A percentile compares a stretch with the other conserved stretches of the same genome.
Evolutionary conservation across 1,284 basidiomycete species (phyloP).

Genomic region (Marasmius tenuissimus): DNA sequence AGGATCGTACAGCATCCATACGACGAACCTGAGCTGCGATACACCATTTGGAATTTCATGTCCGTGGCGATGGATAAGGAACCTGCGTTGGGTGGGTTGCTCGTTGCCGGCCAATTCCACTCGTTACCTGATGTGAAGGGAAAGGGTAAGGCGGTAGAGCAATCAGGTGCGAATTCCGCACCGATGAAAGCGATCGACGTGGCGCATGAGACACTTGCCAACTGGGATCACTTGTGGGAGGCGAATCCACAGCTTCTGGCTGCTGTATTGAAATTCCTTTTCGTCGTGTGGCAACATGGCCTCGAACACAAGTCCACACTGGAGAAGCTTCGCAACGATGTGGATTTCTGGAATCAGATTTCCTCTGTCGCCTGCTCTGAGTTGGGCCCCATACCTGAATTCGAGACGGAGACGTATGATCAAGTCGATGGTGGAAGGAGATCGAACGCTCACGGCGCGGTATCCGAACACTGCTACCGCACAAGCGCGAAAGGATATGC

Average conservation of each 20-base stretch:
- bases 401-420: constrained; percentile 47
- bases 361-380: constrained; percentile 62
- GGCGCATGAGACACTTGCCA: constrained; percentile 64
- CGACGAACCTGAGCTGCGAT: constrained; percentile 66
- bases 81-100: constrained; percentile 82
- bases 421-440: constrained; percentile 51
- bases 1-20: constrained; percentile 71
- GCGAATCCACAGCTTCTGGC: constrained; percentile 76
- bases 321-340: constrained; percentile 52
- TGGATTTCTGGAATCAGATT: constrained; percentile 65
- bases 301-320: constrained; percentile 71
- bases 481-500: constrained; percentile 76
- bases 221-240: constrained; percentile 76
- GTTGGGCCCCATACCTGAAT: constrained; percentile 67
- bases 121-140: constrained; percentile 44
- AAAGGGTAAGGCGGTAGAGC: constrained; percentile 33
- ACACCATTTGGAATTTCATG: constrained; percentile 83
- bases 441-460: constrained; percentile 60
- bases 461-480: constrained; percentile 68
- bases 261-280: constrained; percentile 76
- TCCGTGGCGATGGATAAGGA: constrained; percentile 82
- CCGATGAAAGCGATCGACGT: constrained; percentile 56
- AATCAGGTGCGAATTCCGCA: constrained; percentile 26
- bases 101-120: constrained; percentile 73
- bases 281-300: constrained; percentile 82